phyloP scores from a whole-genome alignment of 148 eudicot species.

The Amaranthus palmeri region DNA sequence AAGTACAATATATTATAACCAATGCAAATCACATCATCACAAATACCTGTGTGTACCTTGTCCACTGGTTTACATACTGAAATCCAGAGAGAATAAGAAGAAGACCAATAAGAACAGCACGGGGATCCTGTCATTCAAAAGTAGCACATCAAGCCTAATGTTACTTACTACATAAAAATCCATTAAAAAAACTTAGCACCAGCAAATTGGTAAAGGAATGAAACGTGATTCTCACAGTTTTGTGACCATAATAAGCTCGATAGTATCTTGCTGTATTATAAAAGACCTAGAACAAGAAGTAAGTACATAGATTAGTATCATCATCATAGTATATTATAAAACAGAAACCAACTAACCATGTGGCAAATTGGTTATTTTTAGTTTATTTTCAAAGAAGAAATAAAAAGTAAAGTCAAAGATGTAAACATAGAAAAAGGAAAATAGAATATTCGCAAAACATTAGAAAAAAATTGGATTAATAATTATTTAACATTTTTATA shows the following conservation, averaged over 20 bases:
- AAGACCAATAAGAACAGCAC: constrained; percentile 94
- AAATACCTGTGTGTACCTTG: constrained; percentile 94
- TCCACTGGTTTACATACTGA: constrained; percentile 94
- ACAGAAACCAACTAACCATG: too few relatives aligned
- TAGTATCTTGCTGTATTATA: constrained; percentile 93
- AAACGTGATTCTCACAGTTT: constrained; percentile 59
- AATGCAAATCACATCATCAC: constrained; percentile 5
- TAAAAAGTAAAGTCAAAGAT: too few relatives aligned
- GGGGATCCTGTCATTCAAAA: constrained; percentile 70
- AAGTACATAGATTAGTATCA: not conserved
- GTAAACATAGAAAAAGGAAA: too few relatives aligned
- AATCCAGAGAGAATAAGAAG: constrained; percentile 78
- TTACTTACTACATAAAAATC: not conserved
- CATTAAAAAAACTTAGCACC: not conserved
- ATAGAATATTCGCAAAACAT: too few relatives aligned
- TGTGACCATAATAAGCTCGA: constrained; percentile 89
- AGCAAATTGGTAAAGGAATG: not conserved
- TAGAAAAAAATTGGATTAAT: too few relatives aligned
- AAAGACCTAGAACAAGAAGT: constrained; percentile 50
- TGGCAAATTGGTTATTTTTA: too few relatives aligned
- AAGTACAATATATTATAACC: not conserved
- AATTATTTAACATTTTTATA: too few relatives aligned
- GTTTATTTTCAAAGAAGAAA: too few relatives aligned
- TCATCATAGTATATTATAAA: too few relatives aligned
- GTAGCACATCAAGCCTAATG: constrained; percentile 7